Percentiles rank a stretch among this genome's conserved stretches.
These are phyloP conservation scores for Podaxis sp. DNA, from an alignment of 768 basidiomycete species.

Conservation along the genomic window DNA sequence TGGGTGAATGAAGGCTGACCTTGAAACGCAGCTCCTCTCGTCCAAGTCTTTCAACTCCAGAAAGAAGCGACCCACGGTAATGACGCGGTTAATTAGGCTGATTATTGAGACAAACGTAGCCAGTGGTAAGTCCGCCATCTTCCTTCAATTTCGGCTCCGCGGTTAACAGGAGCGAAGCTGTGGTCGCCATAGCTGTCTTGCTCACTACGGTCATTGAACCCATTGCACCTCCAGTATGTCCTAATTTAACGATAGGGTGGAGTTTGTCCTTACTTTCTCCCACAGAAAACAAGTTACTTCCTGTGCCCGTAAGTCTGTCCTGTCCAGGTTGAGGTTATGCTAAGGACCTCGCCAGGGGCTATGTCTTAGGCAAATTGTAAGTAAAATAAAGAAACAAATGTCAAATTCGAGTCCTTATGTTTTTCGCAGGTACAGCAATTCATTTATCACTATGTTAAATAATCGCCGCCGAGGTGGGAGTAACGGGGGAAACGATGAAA, in stretches of 20 bases:
- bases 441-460: constrained; percentile 13
- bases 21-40: constrained; percentile 1
- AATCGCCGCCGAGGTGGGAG: neutral
- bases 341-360: neutral
- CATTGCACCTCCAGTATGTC: constrained; percentile 10
- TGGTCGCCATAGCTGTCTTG: constrained; percentile 4
- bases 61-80: neutral
- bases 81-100: constrained; percentile 6
- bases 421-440: constrained; percentile 11
- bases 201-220: constrained; percentile 8
- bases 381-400: neutral
- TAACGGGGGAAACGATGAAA: neutral
- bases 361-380: constrained; percentile 13
- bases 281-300: constrained; percentile 11
- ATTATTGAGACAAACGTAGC: constrained; percentile 11
- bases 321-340: neutral
- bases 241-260: too few relatives aligned
- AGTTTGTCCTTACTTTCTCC: neutral
- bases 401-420: neutral
- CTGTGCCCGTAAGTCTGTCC: constrained; percentile 9
- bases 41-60: neutral
- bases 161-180: neutral
- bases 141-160: neutral
- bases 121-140: neutral
- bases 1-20: neutral